phyloP scores from a whole-genome alignment of 2,329 filamentous ascomycete species.

The Penicillium sp. region DNA sequence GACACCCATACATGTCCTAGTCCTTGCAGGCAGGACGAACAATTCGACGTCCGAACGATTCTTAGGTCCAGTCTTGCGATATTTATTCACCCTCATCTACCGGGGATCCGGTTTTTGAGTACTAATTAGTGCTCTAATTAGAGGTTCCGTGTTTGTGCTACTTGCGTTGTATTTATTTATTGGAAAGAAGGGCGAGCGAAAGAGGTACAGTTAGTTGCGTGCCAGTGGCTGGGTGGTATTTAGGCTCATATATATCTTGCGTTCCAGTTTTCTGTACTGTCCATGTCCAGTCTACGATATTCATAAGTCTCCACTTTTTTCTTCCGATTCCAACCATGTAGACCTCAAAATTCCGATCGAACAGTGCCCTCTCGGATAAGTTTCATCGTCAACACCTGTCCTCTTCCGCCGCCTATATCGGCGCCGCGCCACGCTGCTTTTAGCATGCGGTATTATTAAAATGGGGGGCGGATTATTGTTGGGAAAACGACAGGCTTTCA shows the following conservation, averaged over 20 bases:
- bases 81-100: neutral
- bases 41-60: neutral
- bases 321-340: neutral
- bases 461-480: constrained; percentile 3
- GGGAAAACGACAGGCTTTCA: constrained; percentile 5
- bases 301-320: neutral
- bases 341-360: no score
- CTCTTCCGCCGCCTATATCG: neutral
- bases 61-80: neutral
- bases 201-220: no score
- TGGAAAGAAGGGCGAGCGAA: no score
- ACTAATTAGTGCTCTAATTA: no score
- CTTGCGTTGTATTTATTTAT: no score
- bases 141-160: no score
- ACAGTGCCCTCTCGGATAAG: no score
- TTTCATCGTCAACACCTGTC: neutral
- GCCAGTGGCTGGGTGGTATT: no score
- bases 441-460: constrained; percentile 2
- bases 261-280: no score
- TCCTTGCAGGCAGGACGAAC: neutral
- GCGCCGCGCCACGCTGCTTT: neutral
- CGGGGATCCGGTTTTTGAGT: no score
- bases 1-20: neutral
- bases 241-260: no score
- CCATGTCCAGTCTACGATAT: neutral